Base-by-base conservation (phyloP, 805 yeast species). In the Lipomyces starkeyi region DNA sequence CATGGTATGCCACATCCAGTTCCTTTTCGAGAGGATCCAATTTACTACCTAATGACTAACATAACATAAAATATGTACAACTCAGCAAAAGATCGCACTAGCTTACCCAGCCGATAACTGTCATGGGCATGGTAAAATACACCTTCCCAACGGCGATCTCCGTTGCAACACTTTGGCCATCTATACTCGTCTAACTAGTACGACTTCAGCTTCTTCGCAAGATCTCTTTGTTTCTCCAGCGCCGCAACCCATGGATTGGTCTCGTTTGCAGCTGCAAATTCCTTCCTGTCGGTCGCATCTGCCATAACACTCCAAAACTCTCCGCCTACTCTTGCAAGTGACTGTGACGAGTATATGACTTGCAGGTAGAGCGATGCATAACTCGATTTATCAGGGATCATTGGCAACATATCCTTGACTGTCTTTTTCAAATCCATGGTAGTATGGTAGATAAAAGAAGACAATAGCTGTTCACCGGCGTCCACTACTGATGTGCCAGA, bases 341-440 rank as follows among this genome's bases (percentile, higher is more conserved):
- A 88, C 76, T 90, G 92, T n/a, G 97, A 89, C 72, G 97, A 91
- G 79, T 93, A 94, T 0, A 91, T 87, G 52, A 93, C 79, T 78
- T 94, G 99, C 43, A 94, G 79, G 71, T 93, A 85, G 27, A 93
- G 80, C 0, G 94, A 90, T 65, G 90, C 90, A 40, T 76, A 66
- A 13, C 74, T 73, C 17, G 76, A 65, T 13, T 71, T 63, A 58
- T 78, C 80, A 2, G 74, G 66, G 43, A 81, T 69, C 14, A 62
- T 63, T 5, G 80, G 80, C 13, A 75, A 70, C 13, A 69, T 62
- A 63, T 72, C 64, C 52, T 66, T 55, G 58, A 78, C 59, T 32
- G 65, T 69, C 2, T 25, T 61, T 13, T 71, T 58, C 49, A 81
- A 73, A 53, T 73, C 73, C 47, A 49, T 29, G 57, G 32, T 76